phyloP scores from a whole-genome alignment of 78 protist species.

The Guillardia theta region DNA sequence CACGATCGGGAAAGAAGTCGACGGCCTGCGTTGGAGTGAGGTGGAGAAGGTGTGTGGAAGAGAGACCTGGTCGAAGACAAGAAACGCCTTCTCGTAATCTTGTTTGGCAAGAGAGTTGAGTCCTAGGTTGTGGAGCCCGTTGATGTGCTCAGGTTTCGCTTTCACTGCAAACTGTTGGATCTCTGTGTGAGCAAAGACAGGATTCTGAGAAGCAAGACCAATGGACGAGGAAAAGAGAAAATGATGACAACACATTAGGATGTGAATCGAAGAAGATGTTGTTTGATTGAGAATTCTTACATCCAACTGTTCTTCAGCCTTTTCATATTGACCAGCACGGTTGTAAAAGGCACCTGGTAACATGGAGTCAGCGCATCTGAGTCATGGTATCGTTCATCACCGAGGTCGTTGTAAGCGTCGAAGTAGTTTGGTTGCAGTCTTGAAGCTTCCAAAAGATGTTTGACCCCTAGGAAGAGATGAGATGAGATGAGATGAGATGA shows the following conservation, averaged over 20 bases:
- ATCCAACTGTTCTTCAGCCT: neutral
- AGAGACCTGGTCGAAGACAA: neutral
- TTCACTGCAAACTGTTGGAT: neutral
- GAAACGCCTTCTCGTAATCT: slow-evolving; percentile 4
- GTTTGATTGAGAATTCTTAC: too few relatives aligned
- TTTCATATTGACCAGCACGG: neutral
- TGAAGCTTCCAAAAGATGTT: neutral
- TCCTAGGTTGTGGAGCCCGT: neutral
- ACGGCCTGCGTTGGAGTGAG: too few relatives aligned
- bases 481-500: neutral
- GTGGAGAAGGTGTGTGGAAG: too few relatives aligned
- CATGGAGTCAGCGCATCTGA: too few relatives aligned
- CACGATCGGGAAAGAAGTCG: slow-evolving; percentile 4
- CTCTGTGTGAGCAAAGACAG: too few relatives aligned
- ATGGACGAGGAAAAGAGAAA: too few relatives aligned
- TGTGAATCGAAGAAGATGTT: too few relatives aligned
- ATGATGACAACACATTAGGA: too few relatives aligned
- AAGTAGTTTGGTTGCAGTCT: slow-evolving; percentile 21
- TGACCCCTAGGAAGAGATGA: neutral
- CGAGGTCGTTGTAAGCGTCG: slow-evolving; percentile 44
- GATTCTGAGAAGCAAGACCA: too few relatives aligned
- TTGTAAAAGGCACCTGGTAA: neutral
- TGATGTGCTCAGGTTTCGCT: slow-evolving; percentile 20
- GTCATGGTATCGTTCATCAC: too few relatives aligned
- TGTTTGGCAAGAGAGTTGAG: neutral